Evolutionary conservation across 495 filamentous ascomycete genomes (phyloP).

Genomic region (Lepraria neglecta): DNA sequence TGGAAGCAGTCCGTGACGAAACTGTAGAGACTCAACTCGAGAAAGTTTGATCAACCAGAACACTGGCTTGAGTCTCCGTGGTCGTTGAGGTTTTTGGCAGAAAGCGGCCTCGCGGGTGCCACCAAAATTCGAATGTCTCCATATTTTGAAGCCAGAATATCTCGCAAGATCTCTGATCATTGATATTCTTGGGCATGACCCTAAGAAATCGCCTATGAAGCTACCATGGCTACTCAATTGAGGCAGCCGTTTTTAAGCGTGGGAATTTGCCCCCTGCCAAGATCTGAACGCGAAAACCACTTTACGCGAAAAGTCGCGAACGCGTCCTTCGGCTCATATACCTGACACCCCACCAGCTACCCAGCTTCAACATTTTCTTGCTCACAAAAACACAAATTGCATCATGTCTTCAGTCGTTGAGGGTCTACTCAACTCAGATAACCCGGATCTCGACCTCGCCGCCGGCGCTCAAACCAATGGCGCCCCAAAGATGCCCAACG

Average conservation of each 20-base stretch:
- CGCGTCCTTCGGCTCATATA: not conserved
- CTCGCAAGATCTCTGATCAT: no score
- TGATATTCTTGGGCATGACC: no score
- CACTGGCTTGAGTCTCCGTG: no score
- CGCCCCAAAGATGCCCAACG: conserved; percentile 24
- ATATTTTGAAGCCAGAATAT: no score
- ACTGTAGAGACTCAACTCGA: no score
- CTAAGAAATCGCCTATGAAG: no score
- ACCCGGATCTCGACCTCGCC: conserved; percentile 38
- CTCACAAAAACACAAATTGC: not conserved
- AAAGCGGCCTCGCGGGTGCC: no score
- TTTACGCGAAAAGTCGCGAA: conserved; percentile 11
- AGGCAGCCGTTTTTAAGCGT: not conserved
- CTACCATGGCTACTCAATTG: no score
- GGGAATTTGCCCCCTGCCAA: not conserved
- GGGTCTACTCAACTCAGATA: conserved; percentile 48
- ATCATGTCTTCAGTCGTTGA: conserved; percentile 50
- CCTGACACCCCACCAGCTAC: not conserved
- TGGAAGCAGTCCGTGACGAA: no score
- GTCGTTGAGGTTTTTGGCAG: no score
- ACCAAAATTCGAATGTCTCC: no score
- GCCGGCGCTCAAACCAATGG: conserved; percentile 23
- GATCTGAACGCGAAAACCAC: conserved; percentile 5
- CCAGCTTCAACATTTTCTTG: not conserved
- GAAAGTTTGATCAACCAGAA: no score